phyloP scores from a whole-genome alignment of 495 filamentous ascomycete genomes.

The Podospora comata region DNA sequence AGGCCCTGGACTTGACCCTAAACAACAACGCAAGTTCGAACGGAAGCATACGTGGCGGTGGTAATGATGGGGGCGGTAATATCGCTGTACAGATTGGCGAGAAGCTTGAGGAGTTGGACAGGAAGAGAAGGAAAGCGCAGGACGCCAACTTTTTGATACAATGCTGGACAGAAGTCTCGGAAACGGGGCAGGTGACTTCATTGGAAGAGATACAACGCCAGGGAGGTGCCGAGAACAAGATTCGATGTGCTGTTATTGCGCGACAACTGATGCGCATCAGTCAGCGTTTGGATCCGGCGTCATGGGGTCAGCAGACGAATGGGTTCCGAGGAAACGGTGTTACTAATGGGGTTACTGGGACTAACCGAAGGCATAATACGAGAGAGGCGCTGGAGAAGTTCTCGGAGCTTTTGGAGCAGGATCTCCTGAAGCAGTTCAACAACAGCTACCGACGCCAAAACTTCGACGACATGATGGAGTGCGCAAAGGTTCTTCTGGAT shows the following conservation, averaged over 20 bases:
- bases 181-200: conserved; percentile 72
- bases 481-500: conserved; percentile 88
- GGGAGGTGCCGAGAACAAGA: conserved; percentile 79
- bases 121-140: conserved; percentile 80
- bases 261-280: conserved; percentile 85
- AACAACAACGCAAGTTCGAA: conserved; percentile 47
- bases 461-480: conserved; percentile 94
- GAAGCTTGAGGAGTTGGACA: conserved; percentile 87
- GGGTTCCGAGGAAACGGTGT: conserved; percentile 53
- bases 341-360: conserved; percentile 45
- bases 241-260: conserved; percentile 85
- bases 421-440: conserved; percentile 93
- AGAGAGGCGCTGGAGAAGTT: conserved; percentile 95
- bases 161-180: conserved; percentile 91
- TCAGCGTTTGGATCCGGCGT: conserved; percentile 71
- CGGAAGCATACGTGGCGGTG: conserved; percentile 53
- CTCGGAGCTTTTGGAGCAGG: conserved; percentile 91
- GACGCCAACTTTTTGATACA: conserved; percentile 94
- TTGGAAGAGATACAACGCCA: conserved; percentile 77
- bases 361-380: conserved; percentile 58
- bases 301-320: conserved; percentile 62
- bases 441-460: conserved; percentile 90
- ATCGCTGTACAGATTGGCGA: conserved; percentile 94
- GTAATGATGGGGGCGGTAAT: conserved; percentile 66
- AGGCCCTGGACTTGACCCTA: conserved; percentile 77